Base-by-base conservation (phyloP, 371 early-diverging fungal genomes). In the Lichtheimia ramosa region DNA sequence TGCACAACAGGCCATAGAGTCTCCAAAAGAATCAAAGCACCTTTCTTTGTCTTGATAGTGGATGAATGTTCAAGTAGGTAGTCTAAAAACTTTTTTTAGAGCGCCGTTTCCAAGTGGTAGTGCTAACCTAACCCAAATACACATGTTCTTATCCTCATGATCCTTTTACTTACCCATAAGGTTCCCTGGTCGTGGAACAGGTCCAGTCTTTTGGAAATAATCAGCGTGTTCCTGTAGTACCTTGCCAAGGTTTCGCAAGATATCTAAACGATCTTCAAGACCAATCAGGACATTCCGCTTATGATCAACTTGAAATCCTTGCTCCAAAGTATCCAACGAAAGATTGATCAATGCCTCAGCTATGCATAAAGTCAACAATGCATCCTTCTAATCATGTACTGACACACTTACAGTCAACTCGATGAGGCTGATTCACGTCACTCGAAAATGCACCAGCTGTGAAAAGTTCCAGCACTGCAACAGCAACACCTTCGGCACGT, bases 401-500 rank as follows among this genome's bases (percentile, higher is more conserved):
- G 8, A 12, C 46, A 41, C n/a, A 51, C 61, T 54, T 74, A 79
- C 90, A 84, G 76, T 96, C 95, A 50, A 87, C 93, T 63, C 88
- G 91, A 73, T 85, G 84, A 56, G 87, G 83, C 18, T 84, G 81
- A 48, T 68, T 62, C 10, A 81, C 68, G 52, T 85, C 81, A 51
- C 83, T 81, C 15, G 94, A 94, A 58, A 95, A 93, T 13, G 74
- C 74, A 13, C 96, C 96, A 12, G 69, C 63, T 51, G 86, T 70
- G 73, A 93, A 96, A 87, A 94, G 86, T 57, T 91, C 86, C 61
- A 94, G 72, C 7, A 92, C 84, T 5, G 96, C 95, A 43, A 96
- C 70, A 5, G 91, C 96, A 58, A 96, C 72, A 0, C 95, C 96
- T 66, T 96, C 96, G 1, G 92, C 87, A 39, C 95, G 74, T 41